Conservation (phyloP, 1,284 basidiomycete genomes). For the Sanghuangporus sanghuang region DNA sequence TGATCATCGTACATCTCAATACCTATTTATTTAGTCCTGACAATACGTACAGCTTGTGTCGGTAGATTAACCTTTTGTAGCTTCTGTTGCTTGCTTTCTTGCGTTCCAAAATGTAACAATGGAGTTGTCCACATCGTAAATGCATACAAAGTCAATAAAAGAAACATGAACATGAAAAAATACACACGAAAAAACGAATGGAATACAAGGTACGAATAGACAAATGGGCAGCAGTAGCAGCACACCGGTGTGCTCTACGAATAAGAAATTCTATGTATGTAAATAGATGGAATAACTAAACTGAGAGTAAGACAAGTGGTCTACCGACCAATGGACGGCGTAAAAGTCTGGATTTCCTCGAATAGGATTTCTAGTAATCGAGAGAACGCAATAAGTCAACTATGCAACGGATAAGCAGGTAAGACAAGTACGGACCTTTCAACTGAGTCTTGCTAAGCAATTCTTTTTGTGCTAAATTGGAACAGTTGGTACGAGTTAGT, state of each 20-base stretch:
- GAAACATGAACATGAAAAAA: background rate
- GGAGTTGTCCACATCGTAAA: background rate
- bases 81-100: background rate
- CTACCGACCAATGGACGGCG: constrained; percentile 8
- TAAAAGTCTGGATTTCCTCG: constrained; percentile 64
- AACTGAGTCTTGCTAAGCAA: constrained; percentile 72
- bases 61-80: background rate
- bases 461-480: constrained; percentile 59
- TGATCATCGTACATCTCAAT: background rate
- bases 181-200: background rate
- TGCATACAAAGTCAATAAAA: background rate
- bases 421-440: constrained; percentile 36
- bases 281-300: background rate
- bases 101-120: background rate
- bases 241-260: background rate
- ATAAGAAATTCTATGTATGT: background rate
- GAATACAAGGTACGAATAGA: background rate
- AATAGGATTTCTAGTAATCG: constrained; percentile 43
- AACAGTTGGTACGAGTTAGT: constrained; percentile 9
- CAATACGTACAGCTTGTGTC: background rate
- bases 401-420: background rate
- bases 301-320: background rate
- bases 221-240: background rate
- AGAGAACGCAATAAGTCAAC: background rate
- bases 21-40: background rate